phyloP scores from a whole-genome alignment of 78 protist genomes.

The Blattamonas nauphoetae region DNA sequence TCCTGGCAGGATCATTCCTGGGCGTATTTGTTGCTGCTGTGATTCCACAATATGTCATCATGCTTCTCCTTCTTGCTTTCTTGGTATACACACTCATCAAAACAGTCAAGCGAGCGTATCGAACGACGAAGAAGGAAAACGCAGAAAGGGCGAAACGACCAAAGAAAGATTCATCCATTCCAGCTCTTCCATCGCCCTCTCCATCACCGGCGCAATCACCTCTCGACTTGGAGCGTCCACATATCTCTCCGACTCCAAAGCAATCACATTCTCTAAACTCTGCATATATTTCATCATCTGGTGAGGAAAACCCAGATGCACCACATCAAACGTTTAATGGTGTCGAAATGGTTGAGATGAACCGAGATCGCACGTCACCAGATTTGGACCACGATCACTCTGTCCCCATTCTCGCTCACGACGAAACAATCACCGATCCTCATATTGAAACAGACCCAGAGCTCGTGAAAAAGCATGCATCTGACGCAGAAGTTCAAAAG shows the following conservation, averaged over 20 bases:
- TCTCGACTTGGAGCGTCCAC: neutral
- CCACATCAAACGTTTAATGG: neutral
- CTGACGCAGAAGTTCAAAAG: neutral
- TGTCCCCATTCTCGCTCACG: too few species aligned
- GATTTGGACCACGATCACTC: too few species aligned
- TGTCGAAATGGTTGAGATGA: too few species aligned
- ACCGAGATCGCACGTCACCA: too few species aligned
- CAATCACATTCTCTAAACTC: neutral
- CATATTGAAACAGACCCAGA: too few species aligned
- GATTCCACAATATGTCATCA: neutral
- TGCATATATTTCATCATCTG: neutral
- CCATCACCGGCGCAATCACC: neutral
- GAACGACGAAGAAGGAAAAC: neutral
- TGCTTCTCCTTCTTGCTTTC: neutral
- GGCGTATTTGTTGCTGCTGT: neutral
- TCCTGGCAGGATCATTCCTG: neutral
- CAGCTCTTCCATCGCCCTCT: neutral
- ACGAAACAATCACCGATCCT: too few species aligned
- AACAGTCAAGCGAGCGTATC: neutral
- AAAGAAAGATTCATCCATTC: neutral
- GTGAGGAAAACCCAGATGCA: neutral
- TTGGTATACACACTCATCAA: neutral
- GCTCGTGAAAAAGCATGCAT: too few species aligned
- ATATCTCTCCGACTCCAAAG: neutral
- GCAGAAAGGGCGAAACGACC: neutral